These are phyloP conservation scores for Suillus plorans DNA, from an alignment of 768 basidiomycete genomes.

Conservation along the genomic window DNA sequence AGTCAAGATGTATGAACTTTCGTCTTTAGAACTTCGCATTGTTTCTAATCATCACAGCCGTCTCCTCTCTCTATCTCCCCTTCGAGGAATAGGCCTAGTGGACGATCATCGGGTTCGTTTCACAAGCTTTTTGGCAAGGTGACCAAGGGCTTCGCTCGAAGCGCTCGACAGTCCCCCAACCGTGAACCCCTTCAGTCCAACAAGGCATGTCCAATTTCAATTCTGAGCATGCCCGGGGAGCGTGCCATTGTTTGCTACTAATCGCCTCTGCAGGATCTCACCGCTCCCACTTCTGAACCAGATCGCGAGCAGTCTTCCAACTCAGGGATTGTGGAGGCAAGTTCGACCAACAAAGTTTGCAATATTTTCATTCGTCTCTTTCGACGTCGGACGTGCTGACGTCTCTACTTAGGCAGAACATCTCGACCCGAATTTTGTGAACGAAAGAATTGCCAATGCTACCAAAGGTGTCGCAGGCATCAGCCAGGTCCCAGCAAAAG, in stretches of 20 bases:
- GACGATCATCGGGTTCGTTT: neutral
- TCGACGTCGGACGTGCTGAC: too few relatives aligned
- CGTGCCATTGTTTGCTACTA: neutral
- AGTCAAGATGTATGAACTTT: neutral
- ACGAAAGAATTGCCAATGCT: neutral
- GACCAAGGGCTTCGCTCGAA: neutral
- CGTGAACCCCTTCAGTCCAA: neutral
- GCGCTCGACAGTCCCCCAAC: neutral
- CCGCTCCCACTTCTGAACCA: neutral
- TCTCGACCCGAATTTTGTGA: neutral
- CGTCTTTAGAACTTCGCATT: too few relatives aligned
- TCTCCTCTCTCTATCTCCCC: neutral
- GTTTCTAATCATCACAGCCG: neutral
- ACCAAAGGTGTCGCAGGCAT: neutral
- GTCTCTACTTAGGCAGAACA: neutral
- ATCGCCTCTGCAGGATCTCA: neutral
- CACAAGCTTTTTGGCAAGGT: neutral
- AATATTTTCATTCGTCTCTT: too few relatives aligned
- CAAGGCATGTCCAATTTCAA: neutral
- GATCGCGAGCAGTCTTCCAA: neutral
- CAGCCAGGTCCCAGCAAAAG: too few relatives aligned
- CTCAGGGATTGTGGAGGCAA: neutral
- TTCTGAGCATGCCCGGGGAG: neutral
- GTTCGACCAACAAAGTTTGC: too few relatives aligned
- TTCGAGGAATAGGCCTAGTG: neutral